phyloP scores from a whole-genome alignment of 73 alveolate genomes.

The Durusdinium trenchii region DNA sequence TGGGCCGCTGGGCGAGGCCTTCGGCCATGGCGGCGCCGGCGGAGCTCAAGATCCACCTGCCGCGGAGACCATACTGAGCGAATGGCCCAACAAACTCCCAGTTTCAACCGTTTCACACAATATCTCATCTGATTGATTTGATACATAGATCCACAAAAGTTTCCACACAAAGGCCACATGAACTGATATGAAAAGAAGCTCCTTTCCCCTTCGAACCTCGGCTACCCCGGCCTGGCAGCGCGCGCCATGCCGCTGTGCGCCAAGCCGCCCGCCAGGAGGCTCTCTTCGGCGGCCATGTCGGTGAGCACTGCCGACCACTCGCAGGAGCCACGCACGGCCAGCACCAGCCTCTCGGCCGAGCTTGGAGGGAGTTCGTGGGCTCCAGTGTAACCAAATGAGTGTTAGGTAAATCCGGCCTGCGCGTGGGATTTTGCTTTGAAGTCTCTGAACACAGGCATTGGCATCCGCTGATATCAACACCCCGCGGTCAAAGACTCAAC shows the following conservation, averaged over 20 bases:
- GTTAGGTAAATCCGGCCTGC: no score
- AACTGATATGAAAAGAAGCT: not conserved
- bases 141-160: no score
- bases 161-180: not conserved
- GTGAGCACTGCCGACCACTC: slow-evolving; percentile 91
- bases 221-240: slow-evolving; percentile 43
- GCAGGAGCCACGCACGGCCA: slow-evolving; percentile 84
- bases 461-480: no score
- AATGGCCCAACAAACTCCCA: not conserved
- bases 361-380: not conserved
- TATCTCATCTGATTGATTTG: not conserved
- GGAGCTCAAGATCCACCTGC: slow-evolving; percentile 80
- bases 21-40: slow-evolving; percentile 72
- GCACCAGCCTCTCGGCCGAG: slow-evolving; percentile 56
- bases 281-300: slow-evolving; percentile 90
- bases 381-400: no score
- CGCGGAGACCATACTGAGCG: no score
- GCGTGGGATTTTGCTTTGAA: no score
- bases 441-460: no score
- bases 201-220: not conserved
- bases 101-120: not conserved
- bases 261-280: slow-evolving; percentile 78
- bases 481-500: no score
- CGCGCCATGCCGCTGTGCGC: slow-evolving; percentile 95
- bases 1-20: not conserved